Percentiles rank a stretch among this genome's conserved stretches.
Evolutionary conservation across 345 rosid species (phyloP).

Genomic region (Brassica incana): DNA sequence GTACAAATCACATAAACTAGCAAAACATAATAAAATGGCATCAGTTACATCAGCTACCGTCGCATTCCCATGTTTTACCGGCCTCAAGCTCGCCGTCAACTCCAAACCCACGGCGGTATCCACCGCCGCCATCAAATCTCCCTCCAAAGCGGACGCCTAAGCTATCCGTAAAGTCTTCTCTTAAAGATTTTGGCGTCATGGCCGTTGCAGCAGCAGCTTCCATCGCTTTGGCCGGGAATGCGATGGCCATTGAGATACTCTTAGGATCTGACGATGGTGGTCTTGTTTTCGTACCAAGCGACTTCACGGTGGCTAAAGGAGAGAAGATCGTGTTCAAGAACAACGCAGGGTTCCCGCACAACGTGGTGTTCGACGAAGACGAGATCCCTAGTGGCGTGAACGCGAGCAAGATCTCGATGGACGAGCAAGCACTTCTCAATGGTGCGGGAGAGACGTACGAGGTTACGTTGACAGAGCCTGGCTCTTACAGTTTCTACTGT

Average conservation of each 20-base stretch:
- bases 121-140: constrained; percentile 24
- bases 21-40: constrained; percentile 50
- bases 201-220: constrained; percentile 36
- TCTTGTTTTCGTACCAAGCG: constrained; percentile 64
- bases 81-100: constrained; percentile 45
- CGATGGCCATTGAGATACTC: constrained; percentile 70
- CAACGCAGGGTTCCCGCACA: constrained; percentile 93
- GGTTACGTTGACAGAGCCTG: constrained; percentile 73
- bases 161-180: constrained; percentile 23
- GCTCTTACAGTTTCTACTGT: constrained; percentile 75
- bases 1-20: not conserved
- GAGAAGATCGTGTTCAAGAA: constrained; percentile 92
- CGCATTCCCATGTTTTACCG: constrained; percentile 74
- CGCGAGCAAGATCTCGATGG: constrained; percentile 74
- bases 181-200: constrained; percentile 25
- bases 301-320: constrained; percentile 59
- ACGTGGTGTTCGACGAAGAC: constrained; percentile 83
- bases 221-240: constrained; percentile 67
- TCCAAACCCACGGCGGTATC: constrained; percentile 36
- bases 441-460: constrained; percentile 65
- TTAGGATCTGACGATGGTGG: constrained; percentile 70
- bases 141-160: constrained; percentile 23
- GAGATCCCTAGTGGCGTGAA: constrained; percentile 87
- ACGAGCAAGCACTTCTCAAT: constrained; percentile 64
- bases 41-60: constrained; percentile 65